Base-by-base conservation (phyloP, 129 eudicot species). In the Flaveria sonorensis region DNA sequence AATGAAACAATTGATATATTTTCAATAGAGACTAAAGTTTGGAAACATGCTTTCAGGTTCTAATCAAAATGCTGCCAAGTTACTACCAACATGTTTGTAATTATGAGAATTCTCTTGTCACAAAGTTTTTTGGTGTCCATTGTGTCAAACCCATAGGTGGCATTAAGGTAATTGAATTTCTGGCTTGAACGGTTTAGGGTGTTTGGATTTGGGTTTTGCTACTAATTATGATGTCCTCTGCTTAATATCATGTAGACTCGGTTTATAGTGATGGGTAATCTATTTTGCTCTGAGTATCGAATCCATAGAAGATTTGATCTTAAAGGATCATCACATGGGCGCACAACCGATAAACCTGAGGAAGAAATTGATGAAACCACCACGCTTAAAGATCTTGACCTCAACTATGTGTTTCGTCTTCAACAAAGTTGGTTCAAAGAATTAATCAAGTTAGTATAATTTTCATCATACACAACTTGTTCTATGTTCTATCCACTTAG, bases 91-190 rank as follows among this genome's bases (percentile, higher is more conserved):
- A 95, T 48, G 89, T 95, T 46, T 78, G 88, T 65, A 85, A 93
- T 13, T 95, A 89, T n/a, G 93, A 92, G 75, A 92, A 92, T 74
- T 84, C 99, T 40, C 96, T 95, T 5, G 96, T 95, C 30, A 95
- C 99, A 43, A 89, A 90, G 79, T 95, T 95, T 77, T 95, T 84
- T 18, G 99, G 99, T 6, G 94, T 95, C 28, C 99, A 95, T 66
- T 95, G 97, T 70, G 97, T 95, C 70, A 95, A 95, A 83, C 99
- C 99, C 14, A 86, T 89, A 7, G 99, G 99, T 42, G 99, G 99
- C 8, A 80, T 88, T 11, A 94, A 94, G 97, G 99, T 91, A 78
- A 23, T 26, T 11, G 15, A 74, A 61, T 55, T 56, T 47, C 23
- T 61, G 19, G 20, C 3, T 82, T 46, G n/a, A 57, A 48, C 12